These are phyloP conservation scores for Fusarium begoniae DNA, from an alignment of 2,329 filamentous ascomycete species.

Conservation along the genomic window DNA sequence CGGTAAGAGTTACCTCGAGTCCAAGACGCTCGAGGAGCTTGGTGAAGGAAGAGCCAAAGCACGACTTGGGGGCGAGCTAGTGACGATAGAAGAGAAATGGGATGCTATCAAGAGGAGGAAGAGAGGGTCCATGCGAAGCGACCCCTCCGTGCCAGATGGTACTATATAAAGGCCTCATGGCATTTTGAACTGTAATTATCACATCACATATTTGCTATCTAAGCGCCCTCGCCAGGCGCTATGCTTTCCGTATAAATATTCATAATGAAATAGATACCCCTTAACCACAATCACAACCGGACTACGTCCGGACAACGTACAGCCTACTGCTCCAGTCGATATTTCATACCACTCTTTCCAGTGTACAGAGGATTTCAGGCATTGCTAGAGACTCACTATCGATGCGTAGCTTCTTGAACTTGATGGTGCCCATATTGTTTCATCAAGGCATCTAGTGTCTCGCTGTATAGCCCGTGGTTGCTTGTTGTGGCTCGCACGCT, in stretches of 20 bases:
- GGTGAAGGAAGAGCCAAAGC: conserved; percentile 59
- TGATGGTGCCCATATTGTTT: neutral
- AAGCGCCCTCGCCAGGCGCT: neutral
- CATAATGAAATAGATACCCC: conserved; percentile 13
- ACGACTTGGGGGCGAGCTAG: conserved; percentile 54
- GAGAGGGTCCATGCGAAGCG: conserved; percentile 35
- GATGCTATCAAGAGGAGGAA: conserved; percentile 50
- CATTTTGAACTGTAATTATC: neutral
- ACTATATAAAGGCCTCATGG: conserved; percentile 10
- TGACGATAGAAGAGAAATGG: conserved; percentile 57
- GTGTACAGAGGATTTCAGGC: neutral
- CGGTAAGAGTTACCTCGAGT: conserved; percentile 52
- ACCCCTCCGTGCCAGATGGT: conserved; percentile 37
- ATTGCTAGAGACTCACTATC: neutral
- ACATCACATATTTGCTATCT: neutral
- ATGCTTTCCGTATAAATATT: neutral
- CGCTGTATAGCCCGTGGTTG: conserved; percentile 59
- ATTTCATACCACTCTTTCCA: neutral
- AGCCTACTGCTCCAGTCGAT: neutral
- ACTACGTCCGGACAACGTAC: neutral
- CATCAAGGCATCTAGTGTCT: conserved; percentile 67
- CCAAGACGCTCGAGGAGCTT: conserved; percentile 60
- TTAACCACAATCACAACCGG: neutral
- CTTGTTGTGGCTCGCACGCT: conserved; percentile 75
- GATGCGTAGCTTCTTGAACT: neutral